These are phyloP conservation scores for Pulveroboletus sp. DNA, from an alignment of 768 basidiomycete species.

Conservation along the genomic window DNA sequence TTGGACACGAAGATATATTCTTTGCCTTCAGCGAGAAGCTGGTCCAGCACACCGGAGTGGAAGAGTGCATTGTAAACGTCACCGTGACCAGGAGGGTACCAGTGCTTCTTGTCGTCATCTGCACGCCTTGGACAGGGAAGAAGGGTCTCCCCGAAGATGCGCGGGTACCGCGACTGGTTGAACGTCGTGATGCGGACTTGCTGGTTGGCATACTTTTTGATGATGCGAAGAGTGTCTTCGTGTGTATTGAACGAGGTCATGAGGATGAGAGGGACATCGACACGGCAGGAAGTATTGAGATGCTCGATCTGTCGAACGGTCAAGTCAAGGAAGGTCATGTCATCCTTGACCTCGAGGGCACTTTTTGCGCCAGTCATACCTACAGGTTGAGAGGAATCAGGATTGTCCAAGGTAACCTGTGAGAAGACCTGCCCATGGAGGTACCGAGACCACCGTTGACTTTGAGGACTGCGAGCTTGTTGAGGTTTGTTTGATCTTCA, in stretches of 20 bases:
- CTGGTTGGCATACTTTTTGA: conserved; percentile 78
- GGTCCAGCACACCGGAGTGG: conserved; percentile 71
- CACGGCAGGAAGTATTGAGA: conserved; percentile 54
- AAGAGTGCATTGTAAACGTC: conserved; percentile 67
- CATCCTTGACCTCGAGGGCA: conserved; percentile 71
- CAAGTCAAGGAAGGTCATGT: conserved; percentile 65
- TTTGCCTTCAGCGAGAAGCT: conserved; percentile 64
- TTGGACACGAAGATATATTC: conserved; percentile 79
- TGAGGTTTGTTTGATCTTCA: conserved; percentile 45
- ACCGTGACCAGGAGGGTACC: conserved; percentile 78
- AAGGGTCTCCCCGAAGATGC: conserved; percentile 64
- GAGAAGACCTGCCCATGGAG: conserved; percentile 44
- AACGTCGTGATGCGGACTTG: conserved; percentile 68
- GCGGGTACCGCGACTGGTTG: conserved; percentile 72
- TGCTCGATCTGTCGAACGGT: conserved; percentile 65
- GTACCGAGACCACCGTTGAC: conserved; percentile 74
- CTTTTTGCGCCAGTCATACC: conserved; percentile 62
- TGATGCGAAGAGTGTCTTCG: conserved; percentile 71
- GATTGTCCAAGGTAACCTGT: neutral
- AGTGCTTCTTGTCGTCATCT: conserved; percentile 59
- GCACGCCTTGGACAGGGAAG: conserved; percentile 57
- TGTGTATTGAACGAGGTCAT: conserved; percentile 84
- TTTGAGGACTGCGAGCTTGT: conserved; percentile 73
- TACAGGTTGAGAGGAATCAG: conserved; percentile 11
- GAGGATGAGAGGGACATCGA: conserved; percentile 73